phyloP scores from a whole-genome alignment of 139 green algal genomes.

The Spirogloea muscicola region DNA sequence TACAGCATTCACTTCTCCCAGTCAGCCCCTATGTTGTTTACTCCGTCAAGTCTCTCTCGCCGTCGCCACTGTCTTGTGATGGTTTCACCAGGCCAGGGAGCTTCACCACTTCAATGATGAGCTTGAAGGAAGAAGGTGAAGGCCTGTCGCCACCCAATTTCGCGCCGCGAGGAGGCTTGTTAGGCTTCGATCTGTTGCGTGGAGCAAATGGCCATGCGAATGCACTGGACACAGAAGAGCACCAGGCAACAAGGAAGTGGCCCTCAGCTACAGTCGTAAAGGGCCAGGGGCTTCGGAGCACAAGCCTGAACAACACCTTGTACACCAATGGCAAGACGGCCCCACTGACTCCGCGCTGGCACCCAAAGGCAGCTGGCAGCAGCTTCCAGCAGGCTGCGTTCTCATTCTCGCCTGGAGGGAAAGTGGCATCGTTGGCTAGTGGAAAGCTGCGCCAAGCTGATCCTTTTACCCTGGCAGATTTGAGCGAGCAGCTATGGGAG shows the following conservation, averaged over 20 bases:
- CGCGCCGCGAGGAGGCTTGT: no score
- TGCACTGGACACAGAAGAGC: no score
- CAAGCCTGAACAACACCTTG: not conserved
- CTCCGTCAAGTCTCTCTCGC: not conserved
- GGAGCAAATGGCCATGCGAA: not conserved
- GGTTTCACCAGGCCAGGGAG: not conserved
- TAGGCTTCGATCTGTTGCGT: no score
- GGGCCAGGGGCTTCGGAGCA: no score
- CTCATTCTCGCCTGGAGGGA: not conserved
- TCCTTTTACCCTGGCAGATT: slow-evolving; percentile 6
- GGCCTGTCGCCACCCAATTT: not conserved
- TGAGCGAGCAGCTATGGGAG: slow-evolving; percentile 14
- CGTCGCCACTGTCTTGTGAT: not conserved
- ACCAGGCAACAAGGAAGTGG: no score
- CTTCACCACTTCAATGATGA: no score
- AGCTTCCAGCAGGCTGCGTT: not conserved
- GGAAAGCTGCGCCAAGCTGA: not conserved
- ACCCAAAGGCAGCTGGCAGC: slow-evolving; percentile 3
- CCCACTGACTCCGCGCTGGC: not conserved
- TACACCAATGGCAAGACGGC: not conserved
- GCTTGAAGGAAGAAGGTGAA: no score
- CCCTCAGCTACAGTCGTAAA: no score
- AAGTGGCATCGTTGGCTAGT: not conserved
- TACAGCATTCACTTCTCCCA: not conserved
- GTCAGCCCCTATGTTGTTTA: not conserved